Percentiles rank a stretch among this genome's conserved stretches.
These are phyloP conservation scores for Trypethelium eluteriae DNA, from an alignment of 495 filamentous ascomycete genomes.

Conservation along the genomic window DNA sequence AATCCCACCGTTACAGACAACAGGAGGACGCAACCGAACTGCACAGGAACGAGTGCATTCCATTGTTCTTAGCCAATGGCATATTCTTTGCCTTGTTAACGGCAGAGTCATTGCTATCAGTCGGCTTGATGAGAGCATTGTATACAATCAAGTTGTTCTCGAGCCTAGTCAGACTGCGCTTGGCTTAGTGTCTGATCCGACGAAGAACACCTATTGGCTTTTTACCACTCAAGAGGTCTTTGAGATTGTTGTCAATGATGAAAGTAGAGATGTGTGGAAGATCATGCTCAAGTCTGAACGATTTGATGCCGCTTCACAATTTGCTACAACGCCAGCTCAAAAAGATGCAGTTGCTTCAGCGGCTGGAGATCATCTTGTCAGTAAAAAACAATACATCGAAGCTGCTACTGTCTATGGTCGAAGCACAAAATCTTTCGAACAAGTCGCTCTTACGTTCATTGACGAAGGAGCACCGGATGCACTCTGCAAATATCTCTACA, in stretches of 20 bases:
- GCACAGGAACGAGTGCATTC: slow-evolving; percentile 64
- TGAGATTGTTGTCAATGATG: slow-evolving; percentile 82
- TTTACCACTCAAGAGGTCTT: slow-evolving; percentile 86
- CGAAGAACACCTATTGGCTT: slow-evolving; percentile 94
- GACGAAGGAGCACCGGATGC: slow-evolving; percentile 87
- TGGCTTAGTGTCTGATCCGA: slow-evolving; percentile 75
- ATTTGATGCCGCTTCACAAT: slow-evolving; percentile 78
- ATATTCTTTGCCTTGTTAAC: slow-evolving; percentile 78
- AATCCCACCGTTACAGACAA: slow-evolving; percentile 58
- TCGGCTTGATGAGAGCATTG: slow-evolving; percentile 69
- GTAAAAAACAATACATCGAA: slow-evolving; percentile 70
- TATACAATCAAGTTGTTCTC: slow-evolving; percentile 81
- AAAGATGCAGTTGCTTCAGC: slow-evolving; percentile 84
- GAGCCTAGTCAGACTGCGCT: slow-evolving; percentile 69
- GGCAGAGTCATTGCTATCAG: slow-evolving; percentile 76
- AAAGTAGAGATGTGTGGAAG: slow-evolving; percentile 90
- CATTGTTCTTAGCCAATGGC: slow-evolving; percentile 87
- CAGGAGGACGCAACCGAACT: slow-evolving; percentile 54
- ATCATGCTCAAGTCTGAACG: slow-evolving; percentile 76
- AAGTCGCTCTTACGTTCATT: slow-evolving; percentile 85
- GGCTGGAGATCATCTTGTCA: slow-evolving; percentile 77
- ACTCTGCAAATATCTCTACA: slow-evolving; percentile 77
- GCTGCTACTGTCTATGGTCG: slow-evolving; percentile 86
- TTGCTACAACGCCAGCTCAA: slow-evolving; percentile 63
- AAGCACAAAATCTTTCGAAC: slow-evolving; percentile 91